Conservation (phyloP, 2,329 filamentous ascomycete genomes). For the Fusarium sp. region DNA sequence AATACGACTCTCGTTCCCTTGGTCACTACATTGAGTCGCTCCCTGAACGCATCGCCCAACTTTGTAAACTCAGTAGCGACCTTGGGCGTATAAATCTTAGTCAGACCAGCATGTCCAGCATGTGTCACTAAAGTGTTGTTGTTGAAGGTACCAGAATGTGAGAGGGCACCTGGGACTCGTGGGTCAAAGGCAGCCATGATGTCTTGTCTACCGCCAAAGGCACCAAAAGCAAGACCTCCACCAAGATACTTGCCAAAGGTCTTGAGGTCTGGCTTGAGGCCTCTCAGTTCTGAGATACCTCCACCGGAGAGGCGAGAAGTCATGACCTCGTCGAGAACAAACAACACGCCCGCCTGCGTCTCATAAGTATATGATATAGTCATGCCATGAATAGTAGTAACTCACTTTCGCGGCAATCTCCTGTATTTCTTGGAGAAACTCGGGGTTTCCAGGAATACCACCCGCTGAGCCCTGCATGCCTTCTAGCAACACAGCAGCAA, state of each 20-base stretch:
- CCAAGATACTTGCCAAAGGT: conserved; percentile 78
- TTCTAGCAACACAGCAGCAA: conserved; percentile 77
- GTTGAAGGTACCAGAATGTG: conserved; percentile 77
- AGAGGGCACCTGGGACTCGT: conserved; percentile 56
- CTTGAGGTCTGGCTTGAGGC: conserved; percentile 71
- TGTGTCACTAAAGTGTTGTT: conserved; percentile 75
- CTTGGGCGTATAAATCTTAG: conserved; percentile 55
- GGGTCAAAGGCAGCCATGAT: conserved; percentile 74
- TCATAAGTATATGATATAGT: neutral
- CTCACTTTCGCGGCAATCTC: conserved; percentile 59
- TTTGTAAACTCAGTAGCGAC: conserved; percentile 53
- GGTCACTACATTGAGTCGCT: conserved; percentile 52
- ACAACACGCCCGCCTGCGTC: conserved; percentile 64
- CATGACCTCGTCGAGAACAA: conserved; percentile 82
- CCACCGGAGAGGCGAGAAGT: conserved; percentile 70
- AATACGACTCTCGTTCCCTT: conserved; percentile 57
- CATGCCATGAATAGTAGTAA: neutral
- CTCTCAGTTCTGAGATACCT: conserved; percentile 63
- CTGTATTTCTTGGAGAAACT: conserved; percentile 69
- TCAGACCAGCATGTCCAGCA: conserved; percentile 63
- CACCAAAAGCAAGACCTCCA: conserved; percentile 76
- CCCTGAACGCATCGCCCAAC: conserved; percentile 51
- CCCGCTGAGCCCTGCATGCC: conserved; percentile 76
- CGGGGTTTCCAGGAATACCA: conserved; percentile 63
- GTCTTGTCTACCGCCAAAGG: conserved; percentile 72